Percentiles rank a stretch among this genome's conserved stretches.
Evolutionary conservation across 768 basidiomycete genomes (phyloP).

Genomic region (Austroboletus festivus): DNA sequence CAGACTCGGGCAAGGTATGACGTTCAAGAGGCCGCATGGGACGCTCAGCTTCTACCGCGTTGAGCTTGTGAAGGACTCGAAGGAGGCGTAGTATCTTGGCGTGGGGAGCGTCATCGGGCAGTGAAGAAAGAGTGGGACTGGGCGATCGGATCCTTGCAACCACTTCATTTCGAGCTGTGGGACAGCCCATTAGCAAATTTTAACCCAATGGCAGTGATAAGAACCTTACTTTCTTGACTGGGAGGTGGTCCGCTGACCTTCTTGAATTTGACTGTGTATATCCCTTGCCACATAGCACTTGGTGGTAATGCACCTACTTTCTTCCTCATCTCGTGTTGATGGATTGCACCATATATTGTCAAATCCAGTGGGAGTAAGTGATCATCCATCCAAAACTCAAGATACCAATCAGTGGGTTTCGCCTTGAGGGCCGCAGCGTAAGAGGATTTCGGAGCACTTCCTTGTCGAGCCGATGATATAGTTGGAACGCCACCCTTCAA

Average conservation of each 20-base stretch:
- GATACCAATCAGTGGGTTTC: slow-evolving; percentile 94
- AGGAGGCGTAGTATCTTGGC: slow-evolving; percentile 89
- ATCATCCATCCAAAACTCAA: slow-evolving; percentile 94
- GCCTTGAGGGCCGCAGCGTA: slow-evolving; percentile 94
- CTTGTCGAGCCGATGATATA: slow-evolving; percentile 31
- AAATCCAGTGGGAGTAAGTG: slow-evolving; percentile 78
- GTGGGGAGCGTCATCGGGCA: slow-evolving; percentile 81
- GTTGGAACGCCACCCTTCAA: slow-evolving; percentile 42
- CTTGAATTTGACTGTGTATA: slow-evolving; percentile 91
- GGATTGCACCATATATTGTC: slow-evolving; percentile 95
- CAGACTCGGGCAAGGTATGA: slow-evolving; percentile 67
- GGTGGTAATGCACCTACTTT: slow-evolving; percentile 59
- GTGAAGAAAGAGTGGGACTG: slow-evolving; percentile 67
- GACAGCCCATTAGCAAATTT: slow-evolving; percentile 16
- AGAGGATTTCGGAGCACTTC: slow-evolving; percentile 50
- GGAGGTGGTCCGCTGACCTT: slow-evolving; percentile 84
- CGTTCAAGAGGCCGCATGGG: slow-evolving; percentile 44
- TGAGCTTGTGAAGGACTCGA: slow-evolving; percentile 81
- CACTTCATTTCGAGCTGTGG: slow-evolving; percentile 36
- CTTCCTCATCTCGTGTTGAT: slow-evolving; percentile 84
- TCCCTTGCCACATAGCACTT: slow-evolving; percentile 82
- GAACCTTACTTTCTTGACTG: slow-evolving; percentile 52
- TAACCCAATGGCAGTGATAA: not conserved
- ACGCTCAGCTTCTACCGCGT: slow-evolving; percentile 69
- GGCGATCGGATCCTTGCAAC: slow-evolving; percentile 55